A percentile compares a stretch with the other conserved stretches of the same genome.
Evolutionary conservation across 805 yeast genomes (phyloP).

Genomic region (Ogataea sp.): DNA sequence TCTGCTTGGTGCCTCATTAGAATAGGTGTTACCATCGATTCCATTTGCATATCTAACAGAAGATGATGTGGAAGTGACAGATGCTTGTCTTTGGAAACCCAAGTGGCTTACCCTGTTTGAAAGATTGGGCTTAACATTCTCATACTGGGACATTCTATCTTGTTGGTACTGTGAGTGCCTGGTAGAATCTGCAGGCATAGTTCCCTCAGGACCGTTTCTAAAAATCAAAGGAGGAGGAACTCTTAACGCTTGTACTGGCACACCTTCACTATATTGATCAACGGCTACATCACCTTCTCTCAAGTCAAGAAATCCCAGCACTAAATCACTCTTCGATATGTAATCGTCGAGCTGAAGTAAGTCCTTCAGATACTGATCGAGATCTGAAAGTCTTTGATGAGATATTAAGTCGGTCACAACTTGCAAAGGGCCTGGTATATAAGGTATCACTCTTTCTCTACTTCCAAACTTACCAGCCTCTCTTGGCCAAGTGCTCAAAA

Average conservation of each 20-base stretch:
- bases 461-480: slow-evolving; percentile 82
- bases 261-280: slow-evolving; percentile 9
- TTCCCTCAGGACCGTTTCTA: slow-evolving; percentile 15
- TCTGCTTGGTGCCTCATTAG: background rate
- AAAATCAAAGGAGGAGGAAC: slow-evolving; percentile 23
- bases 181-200: slow-evolving; percentile 2
- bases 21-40: background rate
- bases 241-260: slow-evolving; percentile 20
- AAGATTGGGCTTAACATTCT: slow-evolving; percentile 15
- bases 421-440: slow-evolving; percentile 92
- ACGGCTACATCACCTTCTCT: slow-evolving; percentile 55
- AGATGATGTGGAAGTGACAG: slow-evolving; percentile 9
- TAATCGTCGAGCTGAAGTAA: slow-evolving; percentile 67
- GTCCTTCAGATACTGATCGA: slow-evolving; percentile 43
- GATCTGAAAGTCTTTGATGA: slow-evolving; percentile 44
- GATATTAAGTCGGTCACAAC: slow-evolving; percentile 72
- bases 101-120: slow-evolving; percentile 15
- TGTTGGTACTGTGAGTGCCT: slow-evolving; percentile 35
- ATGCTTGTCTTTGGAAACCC: slow-evolving; percentile 9
- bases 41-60: background rate
- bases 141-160: slow-evolving; percentile 45
- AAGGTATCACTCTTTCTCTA: slow-evolving; percentile 78
- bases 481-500: slow-evolving; percentile 76
- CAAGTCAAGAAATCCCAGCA: slow-evolving; percentile 62
- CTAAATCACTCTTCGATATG: slow-evolving; percentile 62